Evolutionary conservation across 345 rosid species (phyloP).

Genomic region (Pistacia atlantica): DNA sequence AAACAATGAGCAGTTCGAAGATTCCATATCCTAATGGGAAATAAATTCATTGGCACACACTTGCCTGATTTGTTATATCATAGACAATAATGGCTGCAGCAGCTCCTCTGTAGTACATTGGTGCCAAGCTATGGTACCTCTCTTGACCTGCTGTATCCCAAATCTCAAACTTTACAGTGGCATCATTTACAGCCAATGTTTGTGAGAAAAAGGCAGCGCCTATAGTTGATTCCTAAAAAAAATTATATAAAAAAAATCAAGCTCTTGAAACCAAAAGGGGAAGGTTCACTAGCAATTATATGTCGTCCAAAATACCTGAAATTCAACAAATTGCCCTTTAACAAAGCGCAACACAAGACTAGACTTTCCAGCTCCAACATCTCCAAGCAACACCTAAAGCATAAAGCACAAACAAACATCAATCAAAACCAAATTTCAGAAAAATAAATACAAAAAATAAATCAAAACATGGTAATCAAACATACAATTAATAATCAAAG

Average conservation of each 20-base stretch:
- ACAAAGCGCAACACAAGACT: constrained; percentile 92
- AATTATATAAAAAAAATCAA: constrained; percentile 22
- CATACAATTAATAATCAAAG: too few relatives aligned
- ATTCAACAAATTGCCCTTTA: constrained; percentile 90
- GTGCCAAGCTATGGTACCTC: constrained; percentile 96
- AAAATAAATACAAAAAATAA: neutral
- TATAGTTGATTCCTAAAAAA: constrained; percentile 87
- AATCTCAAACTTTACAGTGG: constrained; percentile 93
- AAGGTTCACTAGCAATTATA: neutral
- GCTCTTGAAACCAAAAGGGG: constrained; percentile 10
- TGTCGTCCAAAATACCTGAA: constrained; percentile 49
- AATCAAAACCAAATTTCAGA: constrained; percentile 17
- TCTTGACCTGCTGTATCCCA: constrained; percentile 99
- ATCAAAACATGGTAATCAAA: neutral
- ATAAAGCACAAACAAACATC: constrained; percentile 23
- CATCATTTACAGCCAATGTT: constrained; percentile 90
- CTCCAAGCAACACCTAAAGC: constrained; percentile 88
- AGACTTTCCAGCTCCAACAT: constrained; percentile 96
- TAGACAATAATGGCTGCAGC: constrained; percentile 92
- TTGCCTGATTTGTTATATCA: constrained; percentile 84
- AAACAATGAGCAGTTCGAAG: neutral
- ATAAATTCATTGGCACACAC: constrained; percentile 1
- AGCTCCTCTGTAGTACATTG: constrained; percentile 98
- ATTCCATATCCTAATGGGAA: constrained; percentile 1
- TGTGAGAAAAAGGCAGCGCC: constrained; percentile 99